Evolutionary conservation across 2,329 filamentous ascomycete species (phyloP).

Genomic region (Myrmaecium sp.): DNA sequence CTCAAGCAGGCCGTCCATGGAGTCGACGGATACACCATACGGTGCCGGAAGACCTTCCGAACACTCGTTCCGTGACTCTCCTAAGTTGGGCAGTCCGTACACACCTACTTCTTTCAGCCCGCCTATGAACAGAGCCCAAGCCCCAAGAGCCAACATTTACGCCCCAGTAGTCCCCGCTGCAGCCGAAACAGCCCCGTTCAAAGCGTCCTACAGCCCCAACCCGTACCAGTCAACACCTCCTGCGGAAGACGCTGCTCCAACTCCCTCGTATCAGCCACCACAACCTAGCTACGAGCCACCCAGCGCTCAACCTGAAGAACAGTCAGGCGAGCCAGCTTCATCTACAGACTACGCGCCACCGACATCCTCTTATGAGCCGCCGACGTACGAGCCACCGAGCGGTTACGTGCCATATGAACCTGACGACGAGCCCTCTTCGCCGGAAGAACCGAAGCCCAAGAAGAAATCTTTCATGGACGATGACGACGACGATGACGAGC

Average conservation of each 20-base stretch:
- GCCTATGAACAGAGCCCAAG: slow-evolving; percentile 8
- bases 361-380: slow-evolving; percentile 10
- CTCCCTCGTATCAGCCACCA: slow-evolving; percentile 13
- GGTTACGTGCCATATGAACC: slow-evolving; percentile 33
- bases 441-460: slow-evolving; percentile 36
- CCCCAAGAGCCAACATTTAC: slow-evolving; percentile 13
- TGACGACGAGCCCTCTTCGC: slow-evolving; percentile 33
- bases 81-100: slow-evolving; percentile 12
- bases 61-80: slow-evolving; percentile 13
- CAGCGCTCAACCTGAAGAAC: slow-evolving; percentile 4
- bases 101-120: slow-evolving; percentile 15
- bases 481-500: slow-evolving; percentile 57
- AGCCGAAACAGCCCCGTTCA: slow-evolving; percentile 10
- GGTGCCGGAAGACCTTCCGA: slow-evolving; percentile 14
- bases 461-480: slow-evolving; percentile 72
- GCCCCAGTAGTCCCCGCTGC: slow-evolving; percentile 14
- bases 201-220: slow-evolving; percentile 11
- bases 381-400: slow-evolving; percentile 40
- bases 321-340: slow-evolving; percentile 5
- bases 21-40: slow-evolving; percentile 14
- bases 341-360: slow-evolving; percentile 12
- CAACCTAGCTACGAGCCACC: slow-evolving; percentile 12
- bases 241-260: slow-evolving; percentile 9
- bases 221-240: slow-evolving; percentile 15
- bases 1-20: slow-evolving; percentile 20